Evolutionary conservation across 495 filamentous ascomycete species (phyloP).

Genomic region (Podospora fimiseda): DNA sequence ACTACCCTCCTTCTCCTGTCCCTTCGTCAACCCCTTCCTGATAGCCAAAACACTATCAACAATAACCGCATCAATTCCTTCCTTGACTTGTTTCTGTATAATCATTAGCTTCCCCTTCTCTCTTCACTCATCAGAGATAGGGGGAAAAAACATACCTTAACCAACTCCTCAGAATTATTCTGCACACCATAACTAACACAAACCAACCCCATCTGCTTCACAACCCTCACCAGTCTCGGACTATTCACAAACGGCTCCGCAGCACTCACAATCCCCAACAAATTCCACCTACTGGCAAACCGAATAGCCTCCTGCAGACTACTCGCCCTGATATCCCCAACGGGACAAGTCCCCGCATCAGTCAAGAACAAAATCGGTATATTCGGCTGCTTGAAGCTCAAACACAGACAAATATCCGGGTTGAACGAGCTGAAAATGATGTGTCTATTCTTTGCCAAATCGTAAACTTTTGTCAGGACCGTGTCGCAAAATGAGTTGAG

Average conservation of each 20-base stretch:
- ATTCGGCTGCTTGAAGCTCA: conserved; percentile 92
- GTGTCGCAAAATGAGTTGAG: conserved; percentile 96
- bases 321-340: conserved; percentile 84
- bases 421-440: conserved; percentile 96
- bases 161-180: conserved; percentile 81
- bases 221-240: conserved; percentile 88
- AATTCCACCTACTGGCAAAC: conserved; percentile 90
- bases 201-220: conserved; percentile 89
- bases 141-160: conserved; percentile 56
- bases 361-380: conserved; percentile 94
- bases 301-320: conserved; percentile 92
- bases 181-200: conserved; percentile 89
- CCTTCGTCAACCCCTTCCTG: conserved; percentile 42
- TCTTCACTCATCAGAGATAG: not conserved
- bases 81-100: conserved; percentile 75
- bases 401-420: conserved; percentile 86
- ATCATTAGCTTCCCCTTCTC: conserved; percentile 2
- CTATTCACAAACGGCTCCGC: conserved; percentile 80
- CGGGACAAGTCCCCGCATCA: conserved; percentile 68
- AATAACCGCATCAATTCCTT: conserved; percentile 95
- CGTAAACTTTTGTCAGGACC: conserved; percentile 79
- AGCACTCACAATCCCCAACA: conserved; percentile 81
- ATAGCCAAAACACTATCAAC: conserved; percentile 88
- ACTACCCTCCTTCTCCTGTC: conserved; percentile 10
- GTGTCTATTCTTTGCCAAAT: conserved; percentile 59